Evolutionary conservation across 2,329 filamentous ascomycete genomes (phyloP), one percentile per base, ranked within the genome.

Genomic region (Dactylellina leptospora): DNA sequence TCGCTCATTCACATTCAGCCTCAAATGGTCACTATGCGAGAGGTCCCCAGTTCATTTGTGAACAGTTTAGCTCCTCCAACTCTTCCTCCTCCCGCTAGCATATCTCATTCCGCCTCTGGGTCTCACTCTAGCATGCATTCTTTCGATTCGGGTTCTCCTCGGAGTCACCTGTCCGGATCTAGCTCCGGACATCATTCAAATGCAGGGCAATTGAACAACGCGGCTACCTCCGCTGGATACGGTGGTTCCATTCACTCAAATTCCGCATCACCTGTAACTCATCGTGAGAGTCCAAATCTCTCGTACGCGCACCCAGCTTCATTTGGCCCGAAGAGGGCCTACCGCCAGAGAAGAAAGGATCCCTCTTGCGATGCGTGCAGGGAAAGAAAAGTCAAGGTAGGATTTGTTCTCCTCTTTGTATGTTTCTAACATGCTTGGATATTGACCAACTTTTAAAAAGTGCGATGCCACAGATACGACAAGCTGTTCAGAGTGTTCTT

Each of bases 291-390:
- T 18, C 68, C 68, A n/a, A 72, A 64, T 45, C 68, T 72, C 33
- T 63, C 68, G n/a, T 64, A 72, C 60, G 51, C 68, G 13, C 68
- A 72, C 23, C 68, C 68, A 18, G 68, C 68, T 25, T 42, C 68
- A 5, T 64, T 72, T 36, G 69, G 69, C 9, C 60, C 69, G 8
- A 97, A 97, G 80, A 85, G 95, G 78, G 93, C 95, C 1, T 99
- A 97, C 82, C 88, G 95, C 22, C 95, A 99, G 80, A 85, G 95
- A 75, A 86, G 95, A 76, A 99, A 99, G 79, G 95, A 99, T 77
- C 95, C 95, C 0, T 97, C 92, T 78, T 99, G 95, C 80, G 95
- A 99, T 82, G 95, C 95, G 54, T 99, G 95, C 79, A 87, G 95
- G 71, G 95, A 99, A 77, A 83, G 88, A 75, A 90, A 90, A 81